These are phyloP conservation scores for Aspergillus udagawae DNA, from an alignment of 2,329 filamentous ascomycete species.

Conservation along the genomic window DNA sequence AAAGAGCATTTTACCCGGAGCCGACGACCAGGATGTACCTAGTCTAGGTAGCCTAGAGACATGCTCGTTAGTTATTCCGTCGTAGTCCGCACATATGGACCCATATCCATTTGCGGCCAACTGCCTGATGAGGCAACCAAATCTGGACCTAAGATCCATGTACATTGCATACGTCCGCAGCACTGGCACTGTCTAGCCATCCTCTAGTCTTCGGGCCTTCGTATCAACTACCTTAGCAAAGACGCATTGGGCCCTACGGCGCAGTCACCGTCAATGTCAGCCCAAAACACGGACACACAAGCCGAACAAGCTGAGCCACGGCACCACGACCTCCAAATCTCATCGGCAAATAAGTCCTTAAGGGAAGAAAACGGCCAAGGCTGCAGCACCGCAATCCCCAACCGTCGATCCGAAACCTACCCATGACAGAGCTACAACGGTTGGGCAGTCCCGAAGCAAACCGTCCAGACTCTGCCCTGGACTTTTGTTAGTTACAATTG, in stretches of 20 bases:
- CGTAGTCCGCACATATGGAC: neutral
- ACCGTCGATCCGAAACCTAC: neutral
- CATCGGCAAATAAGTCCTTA: neutral
- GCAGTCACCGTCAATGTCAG: neutral
- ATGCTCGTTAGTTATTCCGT: neutral
- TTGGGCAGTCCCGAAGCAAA: neutral
- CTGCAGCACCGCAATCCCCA: neutral
- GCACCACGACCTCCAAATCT: neutral
- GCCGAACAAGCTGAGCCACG: neutral
- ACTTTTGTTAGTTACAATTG: neutral
- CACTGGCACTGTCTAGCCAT: neutral
- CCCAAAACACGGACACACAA: neutral
- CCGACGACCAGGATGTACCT: neutral
- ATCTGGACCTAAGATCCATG: neutral
- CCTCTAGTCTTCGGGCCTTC: neutral
- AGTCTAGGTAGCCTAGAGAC: too few species aligned
- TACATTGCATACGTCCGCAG: neutral
- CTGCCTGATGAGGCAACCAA: neutral
- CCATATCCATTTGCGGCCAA: neutral
- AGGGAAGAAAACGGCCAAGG: neutral
- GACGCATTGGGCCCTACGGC: too few species aligned
- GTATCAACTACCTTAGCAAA: neutral
- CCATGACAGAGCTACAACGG: neutral
- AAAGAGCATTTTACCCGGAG: neutral
- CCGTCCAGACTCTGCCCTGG: too few species aligned